Percentiles rank a stretch among this genome's conserved stretches.
Evolutionary conservation across 192 early-diverging fungal species (phyloP).

Genomic region (Mortierella alpina): DNA sequence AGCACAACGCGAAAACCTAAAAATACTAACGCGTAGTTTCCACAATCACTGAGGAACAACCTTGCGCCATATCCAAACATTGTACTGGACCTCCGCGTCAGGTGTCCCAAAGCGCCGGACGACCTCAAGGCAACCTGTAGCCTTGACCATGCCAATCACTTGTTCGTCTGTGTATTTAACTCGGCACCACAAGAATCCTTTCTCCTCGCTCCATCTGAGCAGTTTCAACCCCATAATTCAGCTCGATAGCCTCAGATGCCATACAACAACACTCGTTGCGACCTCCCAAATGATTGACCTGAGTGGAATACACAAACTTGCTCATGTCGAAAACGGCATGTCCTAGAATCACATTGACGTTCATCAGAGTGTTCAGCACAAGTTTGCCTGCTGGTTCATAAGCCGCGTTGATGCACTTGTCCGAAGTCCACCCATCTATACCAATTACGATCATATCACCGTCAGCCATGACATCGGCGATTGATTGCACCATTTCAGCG

Average conservation of each 20-base stretch:
- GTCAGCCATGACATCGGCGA: constrained; percentile 10
- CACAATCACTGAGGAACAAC: background rate
- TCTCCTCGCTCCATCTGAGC: constrained; percentile 9
- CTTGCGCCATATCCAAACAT: constrained; percentile 14
- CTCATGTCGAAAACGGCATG: constrained; percentile 19
- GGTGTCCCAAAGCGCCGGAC: constrained; percentile 8
- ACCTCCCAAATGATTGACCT: constrained; percentile 5
- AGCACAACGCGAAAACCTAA: no score
- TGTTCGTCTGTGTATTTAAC: constrained; percentile 11
- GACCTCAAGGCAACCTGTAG: constrained; percentile 8
- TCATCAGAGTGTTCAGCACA: constrained; percentile 10
- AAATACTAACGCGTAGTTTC: no score
- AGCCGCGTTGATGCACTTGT: constrained; percentile 7
- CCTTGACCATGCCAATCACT: constrained; percentile 19
- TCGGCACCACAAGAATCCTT: constrained; percentile 20
- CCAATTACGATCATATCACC: constrained; percentile 8
- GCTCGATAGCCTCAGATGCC: constrained; percentile 6
- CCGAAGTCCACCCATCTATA: constrained; percentile 11
- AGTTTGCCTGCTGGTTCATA: constrained; percentile 9
- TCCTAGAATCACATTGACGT: constrained; percentile 9
- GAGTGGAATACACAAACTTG: constrained; percentile 11
- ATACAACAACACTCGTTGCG: constrained; percentile 20
- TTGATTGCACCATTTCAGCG: constrained; percentile 3
- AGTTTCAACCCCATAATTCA: constrained; percentile 1
- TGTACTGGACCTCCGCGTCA: background rate